Percentiles rank a stretch among this genome's conserved stretches.
Conservation (phyloP, 1,139 yeast genomes). For the Diutina rugosa region DNA sequence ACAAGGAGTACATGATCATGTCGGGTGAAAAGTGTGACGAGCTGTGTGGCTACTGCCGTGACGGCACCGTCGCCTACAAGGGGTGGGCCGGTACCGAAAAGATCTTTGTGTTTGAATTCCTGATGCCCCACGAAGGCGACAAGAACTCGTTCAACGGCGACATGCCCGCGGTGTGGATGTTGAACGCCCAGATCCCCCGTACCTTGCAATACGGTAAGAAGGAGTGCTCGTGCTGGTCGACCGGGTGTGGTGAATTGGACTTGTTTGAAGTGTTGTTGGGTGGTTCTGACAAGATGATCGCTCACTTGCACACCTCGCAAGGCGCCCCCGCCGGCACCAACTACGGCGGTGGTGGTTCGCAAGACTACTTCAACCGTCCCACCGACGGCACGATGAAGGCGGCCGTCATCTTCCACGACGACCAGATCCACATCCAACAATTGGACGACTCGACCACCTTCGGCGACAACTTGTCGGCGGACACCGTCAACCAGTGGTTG, state of each 20-base stretch:
- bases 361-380: slow-evolving; percentile 46
- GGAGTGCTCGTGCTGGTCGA: slow-evolving; percentile 86
- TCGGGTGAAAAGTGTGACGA: slow-evolving; percentile 38
- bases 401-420: slow-evolving; percentile 45
- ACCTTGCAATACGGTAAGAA: slow-evolving; percentile 78
- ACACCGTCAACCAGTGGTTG: slow-evolving; percentile 1
- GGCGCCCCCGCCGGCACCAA: slow-evolving; percentile 40
- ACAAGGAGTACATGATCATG: slow-evolving; percentile 48
- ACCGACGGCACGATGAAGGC: slow-evolving; percentile 41
- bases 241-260: slow-evolving; percentile 97
- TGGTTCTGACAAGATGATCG: slow-evolving; percentile 39
- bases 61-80: slow-evolving; percentile 2
- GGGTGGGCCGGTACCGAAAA: slow-evolving; percentile 1
- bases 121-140: slow-evolving; percentile 5
- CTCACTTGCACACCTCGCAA: slow-evolving; percentile 65
- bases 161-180: slow-evolving; percentile 95
- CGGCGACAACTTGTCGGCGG: neutral
- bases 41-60: neutral
- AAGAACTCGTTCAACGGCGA: slow-evolving; percentile 23
- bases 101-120: slow-evolving; percentile 1
- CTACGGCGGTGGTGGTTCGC: slow-evolving; percentile 43
- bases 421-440: slow-evolving; percentile 6
- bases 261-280: slow-evolving; percentile 59
- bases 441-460: slow-evolving; percentile 2
- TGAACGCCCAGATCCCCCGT: slow-evolving; percentile 90